phyloP scores from a whole-genome alignment of 345 rosid genomes.

The Salix suchowensis region DNA sequence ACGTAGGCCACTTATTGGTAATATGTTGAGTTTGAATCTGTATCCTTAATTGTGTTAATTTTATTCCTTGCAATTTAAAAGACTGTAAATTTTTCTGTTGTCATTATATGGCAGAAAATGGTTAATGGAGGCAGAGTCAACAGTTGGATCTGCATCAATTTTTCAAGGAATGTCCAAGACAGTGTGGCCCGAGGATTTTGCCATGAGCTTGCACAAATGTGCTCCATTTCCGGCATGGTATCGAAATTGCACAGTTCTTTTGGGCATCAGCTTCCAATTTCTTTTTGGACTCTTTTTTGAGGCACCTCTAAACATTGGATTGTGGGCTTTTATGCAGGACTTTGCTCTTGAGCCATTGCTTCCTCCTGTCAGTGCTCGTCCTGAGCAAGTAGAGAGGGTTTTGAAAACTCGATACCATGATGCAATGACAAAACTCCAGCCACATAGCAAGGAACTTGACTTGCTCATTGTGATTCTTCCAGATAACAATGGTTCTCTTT shows the following conservation, averaged over 20 bases:
- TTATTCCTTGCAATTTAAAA: background rate
- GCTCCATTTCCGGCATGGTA: conserved; percentile 91
- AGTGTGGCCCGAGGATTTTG: conserved; percentile 70
- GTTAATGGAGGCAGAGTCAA: conserved; percentile 91
- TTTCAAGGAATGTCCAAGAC: conserved; percentile 77
- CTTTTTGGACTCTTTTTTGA: background rate
- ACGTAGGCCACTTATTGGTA: background rate
- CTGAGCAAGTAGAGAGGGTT: conserved; percentile 86
- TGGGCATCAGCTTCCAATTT: background rate
- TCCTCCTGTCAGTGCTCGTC: conserved; percentile 61
- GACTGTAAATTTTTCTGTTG: background rate
- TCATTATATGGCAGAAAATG: conserved; percentile 72
- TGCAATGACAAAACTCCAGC: conserved; percentile 58
- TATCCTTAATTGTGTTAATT: background rate
- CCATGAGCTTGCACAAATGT: conserved; percentile 91
- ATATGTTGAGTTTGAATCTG: background rate
- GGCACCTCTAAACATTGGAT: conserved; percentile 5
- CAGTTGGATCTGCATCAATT: conserved; percentile 89
- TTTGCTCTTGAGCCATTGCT: conserved; percentile 77
- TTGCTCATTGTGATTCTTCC: conserved; percentile 92
- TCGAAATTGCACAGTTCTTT: background rate
- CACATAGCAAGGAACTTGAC: conserved; percentile 77
- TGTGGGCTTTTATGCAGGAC: conserved; percentile 37
- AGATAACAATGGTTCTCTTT: conserved; percentile 93
- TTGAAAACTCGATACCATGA: conserved; percentile 80